Conservation (phyloP, 2,329 filamentous ascomycete species). For the Colletotrichum sp. region DNA sequence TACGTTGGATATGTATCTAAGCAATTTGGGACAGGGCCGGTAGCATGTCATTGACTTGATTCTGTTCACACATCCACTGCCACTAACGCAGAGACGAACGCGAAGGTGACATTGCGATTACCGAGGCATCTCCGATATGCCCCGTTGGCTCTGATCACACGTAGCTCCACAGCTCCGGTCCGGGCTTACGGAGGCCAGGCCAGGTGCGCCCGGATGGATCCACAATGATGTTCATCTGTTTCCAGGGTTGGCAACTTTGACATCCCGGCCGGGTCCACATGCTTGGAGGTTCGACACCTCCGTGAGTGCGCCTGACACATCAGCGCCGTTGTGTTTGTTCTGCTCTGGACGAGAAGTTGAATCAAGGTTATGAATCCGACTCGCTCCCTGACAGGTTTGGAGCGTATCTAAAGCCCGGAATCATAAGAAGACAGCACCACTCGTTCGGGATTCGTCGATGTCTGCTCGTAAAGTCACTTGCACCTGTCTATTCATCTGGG, state of each 20-base stretch:
- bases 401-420: not conserved
- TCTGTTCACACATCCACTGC: not conserved
- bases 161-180: not conserved
- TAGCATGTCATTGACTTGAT: not conserved
- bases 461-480: not conserved
- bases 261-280: not conserved
- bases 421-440: not conserved
- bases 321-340: not conserved
- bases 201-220: not conserved
- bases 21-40: not conserved
- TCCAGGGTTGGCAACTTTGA: not conserved
- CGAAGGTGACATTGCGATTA: not conserved
- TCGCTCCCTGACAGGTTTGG: not conserved
- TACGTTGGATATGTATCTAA: slow-evolving; percentile 6
- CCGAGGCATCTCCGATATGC: not conserved
- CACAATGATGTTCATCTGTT: not conserved
- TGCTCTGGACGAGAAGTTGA: not conserved
- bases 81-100: not conserved
- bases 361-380: not conserved
- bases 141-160: not conserved
- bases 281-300: not conserved
- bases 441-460: not conserved
- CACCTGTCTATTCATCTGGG: not conserved
- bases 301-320: not conserved
- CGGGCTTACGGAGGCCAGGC: not conserved